Base-by-base conservation (phyloP, 805 yeast species). In the Hanseniaspora pseudoguilliermondii region DNA sequence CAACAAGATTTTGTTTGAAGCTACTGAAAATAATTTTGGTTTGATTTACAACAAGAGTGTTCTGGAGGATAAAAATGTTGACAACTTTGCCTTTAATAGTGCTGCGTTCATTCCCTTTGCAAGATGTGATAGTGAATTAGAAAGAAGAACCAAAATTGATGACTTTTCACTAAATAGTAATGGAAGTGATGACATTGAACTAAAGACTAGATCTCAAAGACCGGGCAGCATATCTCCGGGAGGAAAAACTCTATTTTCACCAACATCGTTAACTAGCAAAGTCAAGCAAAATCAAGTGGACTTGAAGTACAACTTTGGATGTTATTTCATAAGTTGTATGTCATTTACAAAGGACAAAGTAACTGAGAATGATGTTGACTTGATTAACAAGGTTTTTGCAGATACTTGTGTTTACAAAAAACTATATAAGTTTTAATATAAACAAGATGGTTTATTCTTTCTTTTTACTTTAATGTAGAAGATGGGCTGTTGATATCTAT, bases 271-370 rank as follows among this genome's bases (percentile, higher is more conserved):
- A 27, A 41, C 44, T 4, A 44, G 38, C 16, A 35, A 47, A 20
- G 40, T 20, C 5, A 35, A 32, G 29, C 32, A 47, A 32, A 49
- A 49, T 18, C 27, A 49, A 41, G 40, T 41, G 3, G 29, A 32
- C 9, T 41, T 49, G 32, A 49, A 40, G n/a, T 38, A 57, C 58
- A 27, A 39, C 40, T 36, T 41, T 7, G 38, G 52, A 36, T 32
- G 36, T 21, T 34, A 29, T 40, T 29, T 49, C 16, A 41, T 41
- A 9, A 18, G 36, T 20, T 49, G 54, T 41, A 38, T 40, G 29
- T 49, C 54, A 20, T 40, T 40, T 8, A 15, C 21, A 4, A 21
- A 40, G 10, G 16, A 49, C 3, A 49, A 49, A 21, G 32, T 41
- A 2, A 38, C 32, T 20, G 4, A 16, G 8, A 15, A 6, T 7